phyloP scores from a whole-genome alignment of 2,329 filamentous ascomycete genomes.

The Exophiala oligosperma region DNA sequence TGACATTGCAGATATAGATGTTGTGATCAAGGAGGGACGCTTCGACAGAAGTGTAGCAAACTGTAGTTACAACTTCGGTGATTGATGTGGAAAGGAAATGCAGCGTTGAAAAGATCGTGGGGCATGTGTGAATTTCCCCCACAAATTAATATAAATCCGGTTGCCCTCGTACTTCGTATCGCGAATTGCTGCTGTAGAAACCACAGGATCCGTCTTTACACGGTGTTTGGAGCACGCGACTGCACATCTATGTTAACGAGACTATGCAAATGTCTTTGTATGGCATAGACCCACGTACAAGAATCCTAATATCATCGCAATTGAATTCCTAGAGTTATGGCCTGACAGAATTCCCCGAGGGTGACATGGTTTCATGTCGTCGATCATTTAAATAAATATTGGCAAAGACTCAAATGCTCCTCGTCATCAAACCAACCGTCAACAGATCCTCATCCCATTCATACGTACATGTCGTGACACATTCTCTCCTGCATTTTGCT shows the following conservation, averaged over 20 bases:
- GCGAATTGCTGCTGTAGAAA: too few species aligned
- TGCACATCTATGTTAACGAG: too few species aligned
- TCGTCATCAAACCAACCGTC: neutral
- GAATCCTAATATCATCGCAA: too few species aligned
- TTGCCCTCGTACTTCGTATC: neutral
- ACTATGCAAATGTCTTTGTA: too few species aligned
- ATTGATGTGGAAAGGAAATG: neutral
- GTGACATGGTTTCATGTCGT: neutral
- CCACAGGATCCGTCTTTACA: too few species aligned
- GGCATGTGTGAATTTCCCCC: conserved; percentile 1
- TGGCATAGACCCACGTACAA: too few species aligned
- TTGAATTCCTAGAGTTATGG: neutral
- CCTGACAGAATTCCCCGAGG: neutral
- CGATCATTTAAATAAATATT: too few species aligned
- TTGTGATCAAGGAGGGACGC: too few species aligned
- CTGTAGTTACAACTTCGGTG: too few species aligned
- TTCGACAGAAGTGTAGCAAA: too few species aligned
- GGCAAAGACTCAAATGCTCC: too few species aligned
- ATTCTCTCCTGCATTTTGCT: neutral
- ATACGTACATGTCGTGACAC: neutral
- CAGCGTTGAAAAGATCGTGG: neutral
- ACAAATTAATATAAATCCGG: neutral
- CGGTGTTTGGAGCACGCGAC: neutral
- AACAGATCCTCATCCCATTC: neutral
- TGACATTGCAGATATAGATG: neutral